Evolutionary conservation across 306 rosid species (phyloP).

Genomic region (Sphenostylis stenocarpa): DNA sequence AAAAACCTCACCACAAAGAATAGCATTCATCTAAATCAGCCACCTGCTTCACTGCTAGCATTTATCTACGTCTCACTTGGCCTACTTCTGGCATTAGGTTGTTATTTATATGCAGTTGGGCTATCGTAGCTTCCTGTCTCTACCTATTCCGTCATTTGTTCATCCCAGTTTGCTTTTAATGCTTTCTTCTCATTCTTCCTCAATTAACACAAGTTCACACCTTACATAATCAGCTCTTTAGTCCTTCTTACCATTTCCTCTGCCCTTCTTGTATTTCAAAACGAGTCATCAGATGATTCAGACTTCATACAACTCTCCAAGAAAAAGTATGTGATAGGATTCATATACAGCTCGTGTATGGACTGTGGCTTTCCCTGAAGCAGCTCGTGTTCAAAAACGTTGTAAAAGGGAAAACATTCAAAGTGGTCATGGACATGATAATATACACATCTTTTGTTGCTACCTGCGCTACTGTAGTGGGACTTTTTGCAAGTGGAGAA

Average conservation of each 20-base stretch:
- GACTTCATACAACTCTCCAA: neutral
- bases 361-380: constrained; percentile 31
- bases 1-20: constrained; percentile 3
- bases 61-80: constrained; percentile 37
- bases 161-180: constrained; percentile 38
- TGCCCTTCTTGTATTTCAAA: constrained; percentile 33
- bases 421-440: constrained; percentile 35
- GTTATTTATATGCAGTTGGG: constrained; percentile 36
- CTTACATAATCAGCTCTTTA: constrained; percentile 34
- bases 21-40: neutral
- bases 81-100: constrained; percentile 16
- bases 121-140: constrained; percentile 34
- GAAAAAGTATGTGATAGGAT: constrained; percentile 31
- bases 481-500: constrained; percentile 43
- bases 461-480: constrained; percentile 9
- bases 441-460: constrained; percentile 9
- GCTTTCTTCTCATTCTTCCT: constrained; percentile 36
- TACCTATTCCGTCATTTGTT: constrained; percentile 25
- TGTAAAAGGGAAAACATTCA: constrained; percentile 14
- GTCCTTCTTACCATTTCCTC: constrained; percentile 39
- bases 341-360: constrained; percentile 31
- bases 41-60: constrained; percentile 20
- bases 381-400: constrained; percentile 32
- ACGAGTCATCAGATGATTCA: constrained; percentile 17
- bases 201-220: constrained; percentile 37